Base-by-base conservation (phyloP, 2,329 filamentous ascomycete species). In the Huntiella omanensis region DNA sequence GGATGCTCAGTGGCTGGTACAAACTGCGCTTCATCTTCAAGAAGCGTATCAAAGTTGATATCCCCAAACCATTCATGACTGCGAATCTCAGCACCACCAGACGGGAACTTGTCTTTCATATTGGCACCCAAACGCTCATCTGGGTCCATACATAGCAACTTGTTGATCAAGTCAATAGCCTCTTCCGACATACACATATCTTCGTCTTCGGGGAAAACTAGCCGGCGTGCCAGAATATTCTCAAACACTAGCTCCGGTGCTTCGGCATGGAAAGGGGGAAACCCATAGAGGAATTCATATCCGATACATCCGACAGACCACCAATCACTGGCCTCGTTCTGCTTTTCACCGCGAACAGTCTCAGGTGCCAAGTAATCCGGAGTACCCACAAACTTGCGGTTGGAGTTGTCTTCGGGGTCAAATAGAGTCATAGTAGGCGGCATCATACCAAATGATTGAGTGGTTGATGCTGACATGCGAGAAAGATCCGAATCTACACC, bases 221-320 rank as follows among this genome's bases (percentile, higher is more conserved):
- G 94, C 52, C 75, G 81, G 45, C 88, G 80, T 19, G 80, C 77
- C 34, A 98, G 66, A 51, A 98, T 98, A 55, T 98, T 98, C 55
- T 95, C 84, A 57, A 98, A 98, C 1, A 98, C 91, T 54, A 91
- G 72, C 55, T 98, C 91, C 0, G 91, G 85, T 41, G 87, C 86
- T 15, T 71, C 68, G 1, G 85, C 91, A 59, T 96, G 86, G 61
- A 98, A 98, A 0, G 91, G 91, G 1, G 91, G 91, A 49, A 84
- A 80, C 1, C 91, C 91, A 57, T 84, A 96, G 2, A 98, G 66
- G 53, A 94, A 95, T 57, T 98, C 91, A 56, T 95, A 98, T 61
- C 96, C 67, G 54, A 98, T 96, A 60, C 92, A 98, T 1, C 91
- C 91, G n/a, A 98, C 71, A 16, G 91, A 96, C 91, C 91, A 98